Conservation (phyloP, 2,329 filamentous ascomycete genomes). For the Malbranchea cinnamomea region DNA sequence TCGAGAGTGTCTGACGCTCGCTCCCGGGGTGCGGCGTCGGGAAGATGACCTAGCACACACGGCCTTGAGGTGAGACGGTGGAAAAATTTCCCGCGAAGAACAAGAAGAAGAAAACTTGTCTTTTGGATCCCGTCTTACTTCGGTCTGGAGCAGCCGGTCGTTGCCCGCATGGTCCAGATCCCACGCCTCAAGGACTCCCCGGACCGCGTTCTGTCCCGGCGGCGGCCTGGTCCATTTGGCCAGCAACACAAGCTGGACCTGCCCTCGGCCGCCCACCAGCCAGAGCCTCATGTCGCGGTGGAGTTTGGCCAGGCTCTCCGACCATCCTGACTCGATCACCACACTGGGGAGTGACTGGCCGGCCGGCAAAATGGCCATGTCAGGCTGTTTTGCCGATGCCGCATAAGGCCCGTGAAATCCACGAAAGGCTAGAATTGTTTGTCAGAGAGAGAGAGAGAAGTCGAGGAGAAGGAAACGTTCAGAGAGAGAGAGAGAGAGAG, state of each 20-base stretch:
- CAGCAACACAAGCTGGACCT: conserved; percentile 5
- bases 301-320: conserved; percentile 3
- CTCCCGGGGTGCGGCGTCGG: conserved; percentile 1
- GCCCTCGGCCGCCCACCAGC: conserved; percentile 4
- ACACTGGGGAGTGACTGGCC: conserved; percentile 5
- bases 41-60: conserved; percentile 4
- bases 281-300: conserved; percentile 8
- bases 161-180: conserved; percentile 5
- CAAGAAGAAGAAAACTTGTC: no score
- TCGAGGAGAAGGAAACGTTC: no score
- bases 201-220: not conserved
- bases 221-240: conserved; percentile 6
- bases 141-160: conserved; percentile 4
- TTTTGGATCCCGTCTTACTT: conserved; percentile 4
- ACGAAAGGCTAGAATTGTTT: conserved; percentile 1
- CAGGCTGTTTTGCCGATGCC: conserved; percentile 6
- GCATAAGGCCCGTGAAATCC: conserved; percentile 3
- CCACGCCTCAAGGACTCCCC: conserved; percentile 2
- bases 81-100: not conserved
- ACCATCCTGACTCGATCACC: conserved; percentile 7
- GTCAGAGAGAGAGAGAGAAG: conserved; percentile 1
- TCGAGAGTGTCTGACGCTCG: conserved; percentile 2
- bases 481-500: no score
- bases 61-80: no score
- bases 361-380: conserved; percentile 1